These are phyloP conservation scores for Plasmodium knowlesi DNA, from an alignment of 169 alveolate genomes.

Conservation along the genomic window DNA sequence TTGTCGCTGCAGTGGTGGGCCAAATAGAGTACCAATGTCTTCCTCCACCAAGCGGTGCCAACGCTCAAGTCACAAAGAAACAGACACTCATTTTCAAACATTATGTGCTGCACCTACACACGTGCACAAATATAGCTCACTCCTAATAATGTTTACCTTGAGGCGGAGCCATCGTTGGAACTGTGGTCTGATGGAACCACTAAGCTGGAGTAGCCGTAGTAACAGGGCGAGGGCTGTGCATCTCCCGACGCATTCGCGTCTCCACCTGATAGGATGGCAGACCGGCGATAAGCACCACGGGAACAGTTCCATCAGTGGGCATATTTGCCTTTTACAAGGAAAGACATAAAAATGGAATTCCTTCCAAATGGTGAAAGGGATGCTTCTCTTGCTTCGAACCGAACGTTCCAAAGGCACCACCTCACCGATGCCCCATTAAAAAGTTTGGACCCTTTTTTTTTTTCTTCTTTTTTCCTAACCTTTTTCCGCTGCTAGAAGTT, in stretches of 20 bases:
- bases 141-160: neutral
- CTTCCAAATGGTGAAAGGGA: neutral
- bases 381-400: neutral
- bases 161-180: neutral
- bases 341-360: no score
- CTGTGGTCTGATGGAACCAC: neutral
- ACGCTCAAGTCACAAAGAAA: neutral
- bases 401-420: neutral
- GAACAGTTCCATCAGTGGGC: neutral
- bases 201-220: neutral
- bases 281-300: neutral
- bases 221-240: neutral
- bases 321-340: neutral
- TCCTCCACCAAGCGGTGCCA: neutral
- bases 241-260: neutral
- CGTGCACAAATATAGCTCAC: neutral
- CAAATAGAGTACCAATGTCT: no score
- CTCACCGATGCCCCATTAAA: neutral
- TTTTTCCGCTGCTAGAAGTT: slow-evolving; percentile 10
- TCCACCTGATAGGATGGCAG: neutral
- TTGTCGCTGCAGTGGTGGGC: neutral
- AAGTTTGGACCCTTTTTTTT: neutral
- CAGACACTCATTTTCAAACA: no score
- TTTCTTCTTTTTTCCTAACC: slow-evolving; percentile 8
- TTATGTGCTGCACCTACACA: neutral